These are phyloP conservation scores for Termitomyces bulborhizus DNA, from an alignment of 768 basidiomycete genomes.

Conservation along the genomic window DNA sequence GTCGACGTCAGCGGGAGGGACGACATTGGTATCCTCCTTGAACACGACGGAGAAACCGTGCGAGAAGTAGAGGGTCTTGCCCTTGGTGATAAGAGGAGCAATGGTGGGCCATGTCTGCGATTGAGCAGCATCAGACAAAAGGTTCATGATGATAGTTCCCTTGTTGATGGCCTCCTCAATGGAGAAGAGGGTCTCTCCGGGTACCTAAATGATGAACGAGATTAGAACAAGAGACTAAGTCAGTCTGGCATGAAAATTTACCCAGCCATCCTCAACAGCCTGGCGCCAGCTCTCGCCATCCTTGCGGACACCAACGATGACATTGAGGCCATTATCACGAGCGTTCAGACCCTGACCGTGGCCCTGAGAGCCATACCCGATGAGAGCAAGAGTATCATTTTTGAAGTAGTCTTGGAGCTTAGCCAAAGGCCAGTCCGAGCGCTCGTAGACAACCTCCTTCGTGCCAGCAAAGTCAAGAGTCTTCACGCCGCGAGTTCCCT, in stretches of 20 bases:
- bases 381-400: constrained; percentile 97
- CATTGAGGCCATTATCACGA: constrained; percentile 97
- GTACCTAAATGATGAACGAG: constrained; percentile 49
- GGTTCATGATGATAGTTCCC: constrained; percentile 99
- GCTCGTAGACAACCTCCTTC: constrained; percentile 91
- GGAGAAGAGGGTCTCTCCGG: constrained; percentile 95
- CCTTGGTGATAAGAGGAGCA: constrained; percentile 95
- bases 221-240: not conserved
- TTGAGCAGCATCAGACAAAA: constrained; percentile 99
- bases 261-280: constrained; percentile 95
- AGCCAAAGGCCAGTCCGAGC: constrained; percentile 94
- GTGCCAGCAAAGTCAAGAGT: constrained; percentile 96
- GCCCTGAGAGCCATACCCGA: constrained; percentile 98
- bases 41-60: constrained; percentile 99
- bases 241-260: constrained; percentile 19
- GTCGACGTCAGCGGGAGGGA: constrained; percentile 90
- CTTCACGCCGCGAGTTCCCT: constrained; percentile 79
- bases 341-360: constrained; percentile 99
- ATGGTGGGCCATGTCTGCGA: constrained; percentile 89
- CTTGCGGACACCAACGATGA: constrained; percentile 97
- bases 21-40: constrained; percentile 93
- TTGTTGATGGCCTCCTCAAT: constrained; percentile 95
- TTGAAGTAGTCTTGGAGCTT: constrained; percentile 99
- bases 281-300: constrained; percentile 96
- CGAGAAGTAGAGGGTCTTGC: constrained; percentile 99